Conservation (phyloP, 2,329 filamentous ascomycete species). For the Claviceps citrina region DNA sequence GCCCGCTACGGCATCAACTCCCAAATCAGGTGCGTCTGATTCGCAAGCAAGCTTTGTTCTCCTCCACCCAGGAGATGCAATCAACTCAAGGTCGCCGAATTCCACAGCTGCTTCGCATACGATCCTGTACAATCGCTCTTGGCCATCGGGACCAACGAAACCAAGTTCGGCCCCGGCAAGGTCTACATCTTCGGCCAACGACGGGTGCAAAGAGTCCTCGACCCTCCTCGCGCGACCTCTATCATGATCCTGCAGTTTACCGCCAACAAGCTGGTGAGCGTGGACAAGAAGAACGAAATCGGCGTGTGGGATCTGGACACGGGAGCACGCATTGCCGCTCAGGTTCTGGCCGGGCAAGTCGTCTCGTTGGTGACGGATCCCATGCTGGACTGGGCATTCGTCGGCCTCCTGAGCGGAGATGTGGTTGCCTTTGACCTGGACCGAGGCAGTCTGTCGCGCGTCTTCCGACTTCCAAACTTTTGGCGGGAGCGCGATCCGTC, state of each 20-base stretch:
- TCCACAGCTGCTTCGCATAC: conserved; percentile 60
- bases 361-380: conserved; percentile 67
- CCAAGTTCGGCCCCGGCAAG: conserved; percentile 68
- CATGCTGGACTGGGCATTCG: conserved; percentile 81
- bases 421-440: conserved; percentile 89
- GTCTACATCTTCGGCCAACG: conserved; percentile 79
- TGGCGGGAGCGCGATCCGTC: conserved; percentile 62
- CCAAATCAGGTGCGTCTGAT: conserved; percentile 39
- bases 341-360: conserved; percentile 63
- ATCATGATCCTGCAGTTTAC: conserved; percentile 71
- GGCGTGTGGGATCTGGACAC: conserved; percentile 67
- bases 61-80: not conserved
- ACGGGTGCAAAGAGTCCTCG: conserved; percentile 61
- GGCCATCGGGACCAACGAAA: conserved; percentile 79
- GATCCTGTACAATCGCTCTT: conserved; percentile 88
- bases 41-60: not conserved
- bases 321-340: conserved; percentile 49
- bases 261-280: conserved; percentile 66
- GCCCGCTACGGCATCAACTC: conserved; percentile 71
- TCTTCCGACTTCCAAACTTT: conserved; percentile 73
- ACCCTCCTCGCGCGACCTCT: conserved; percentile 55
- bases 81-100: conserved; percentile 1
- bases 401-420: conserved; percentile 71
- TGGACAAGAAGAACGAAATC: conserved; percentile 77
- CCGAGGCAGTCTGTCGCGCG: conserved; percentile 50